Conservation (phyloP, 176 grass and related monocot species). For the Tuctoria greenei region DNA sequence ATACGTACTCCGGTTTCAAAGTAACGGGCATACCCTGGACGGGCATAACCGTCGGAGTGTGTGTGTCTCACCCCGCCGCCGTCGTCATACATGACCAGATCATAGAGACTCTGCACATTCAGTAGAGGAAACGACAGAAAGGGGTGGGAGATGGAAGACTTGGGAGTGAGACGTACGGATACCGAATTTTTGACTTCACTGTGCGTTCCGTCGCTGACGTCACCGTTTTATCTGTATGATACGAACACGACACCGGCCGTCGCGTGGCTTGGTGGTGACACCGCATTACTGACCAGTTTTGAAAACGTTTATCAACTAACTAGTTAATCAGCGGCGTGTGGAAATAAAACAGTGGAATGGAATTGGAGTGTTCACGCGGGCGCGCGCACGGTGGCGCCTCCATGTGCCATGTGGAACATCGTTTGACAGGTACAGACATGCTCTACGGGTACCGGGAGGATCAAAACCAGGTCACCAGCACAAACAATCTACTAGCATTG, state of each 20-base stretch:
- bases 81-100: too few species aligned
- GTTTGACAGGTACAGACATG: neutral
- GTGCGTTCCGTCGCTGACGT: neutral
- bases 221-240: neutral
- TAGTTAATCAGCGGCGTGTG: neutral
- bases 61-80: too few species aligned
- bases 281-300: neutral
- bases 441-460: neutral
- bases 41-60: too few species aligned
- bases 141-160: too few species aligned
- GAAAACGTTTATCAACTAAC: neutral
- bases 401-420: neutral
- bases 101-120: too few species aligned
- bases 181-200: too few species aligned
- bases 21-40: too few species aligned
- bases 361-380: neutral
- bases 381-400: neutral
- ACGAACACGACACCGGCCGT: neutral
- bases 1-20: too few species aligned
- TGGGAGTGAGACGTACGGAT: too few species aligned
- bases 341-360: neutral
- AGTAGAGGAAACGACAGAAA: too few species aligned
- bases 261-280: neutral
- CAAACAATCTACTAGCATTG: neutral
- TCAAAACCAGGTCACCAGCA: neutral